A percentile compares a stretch with the other conserved stretches of the same genome.
These are phyloP conservation scores for Blastobotrys illinoisensis DNA, from an alignment of 1,139 yeast species.

Conservation along the genomic window DNA sequence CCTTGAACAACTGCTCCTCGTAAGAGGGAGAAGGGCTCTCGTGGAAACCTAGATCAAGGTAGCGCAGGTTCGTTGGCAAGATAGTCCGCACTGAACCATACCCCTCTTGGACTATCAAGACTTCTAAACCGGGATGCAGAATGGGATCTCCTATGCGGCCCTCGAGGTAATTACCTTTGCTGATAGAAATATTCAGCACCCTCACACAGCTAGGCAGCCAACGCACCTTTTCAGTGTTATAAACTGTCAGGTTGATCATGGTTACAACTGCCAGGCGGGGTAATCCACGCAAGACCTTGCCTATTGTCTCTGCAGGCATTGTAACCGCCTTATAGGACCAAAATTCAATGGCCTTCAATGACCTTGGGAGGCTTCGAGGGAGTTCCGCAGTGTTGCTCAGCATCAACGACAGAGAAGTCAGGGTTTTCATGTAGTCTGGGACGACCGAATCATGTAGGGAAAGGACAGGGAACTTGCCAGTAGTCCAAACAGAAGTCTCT, in stretches of 20 bases:
- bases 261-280: slow-evolving; percentile 1
- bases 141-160: slow-evolving; percentile 6
- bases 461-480: background rate
- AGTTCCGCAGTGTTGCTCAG: background rate
- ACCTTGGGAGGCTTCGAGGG: background rate
- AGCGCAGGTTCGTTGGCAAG: slow-evolving; percentile 3
- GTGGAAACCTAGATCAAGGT: background rate
- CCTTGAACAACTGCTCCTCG: background rate
- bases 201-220: slow-evolving; percentile 7
- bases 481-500: background rate
- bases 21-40: background rate
- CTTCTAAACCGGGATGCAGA: background rate
- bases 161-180: slow-evolving; percentile 5
- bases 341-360: background rate
- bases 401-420: background rate
- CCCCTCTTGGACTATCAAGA: slow-evolving; percentile 2
- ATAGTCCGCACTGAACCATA: slow-evolving; percentile 6
- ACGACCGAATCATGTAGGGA: background rate
- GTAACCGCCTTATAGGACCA: background rate
- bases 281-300: background rate
- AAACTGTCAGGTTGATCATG: slow-evolving; percentile 4
- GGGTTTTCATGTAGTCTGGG: background rate
- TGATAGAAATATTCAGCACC: background rate
- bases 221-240: slow-evolving; percentile 1
- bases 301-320: background rate